A percentile compares a stretch with the other conserved stretches of the same genome.
Conservation (phyloP, 257 asterid species). For the Eucommia ulmoides region DNA sequence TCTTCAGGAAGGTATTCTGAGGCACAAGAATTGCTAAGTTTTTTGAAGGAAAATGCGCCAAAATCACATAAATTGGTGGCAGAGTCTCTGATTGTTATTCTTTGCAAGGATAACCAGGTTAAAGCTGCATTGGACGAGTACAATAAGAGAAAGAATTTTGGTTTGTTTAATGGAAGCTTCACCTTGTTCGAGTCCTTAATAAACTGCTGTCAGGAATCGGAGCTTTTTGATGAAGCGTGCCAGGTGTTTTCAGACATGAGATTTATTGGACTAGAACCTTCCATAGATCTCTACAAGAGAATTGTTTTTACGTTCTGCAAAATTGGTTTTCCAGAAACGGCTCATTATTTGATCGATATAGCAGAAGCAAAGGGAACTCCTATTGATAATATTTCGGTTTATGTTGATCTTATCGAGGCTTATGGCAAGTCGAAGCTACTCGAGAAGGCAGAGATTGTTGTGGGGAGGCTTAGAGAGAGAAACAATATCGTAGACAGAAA, state of each 20-base stretch:
- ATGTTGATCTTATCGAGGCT: constrained; percentile 56
- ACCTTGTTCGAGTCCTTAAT: constrained; percentile 60
- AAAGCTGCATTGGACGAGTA: constrained; percentile 80
- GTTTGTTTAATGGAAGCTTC: constrained; percentile 26
- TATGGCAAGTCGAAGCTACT: constrained; percentile 64
- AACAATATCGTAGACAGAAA: constrained; percentile 43
- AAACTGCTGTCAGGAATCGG: constrained; percentile 47
- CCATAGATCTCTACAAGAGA: constrained; percentile 34
- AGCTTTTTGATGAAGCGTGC: constrained; percentile 62
- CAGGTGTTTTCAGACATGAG: constrained; percentile 83
- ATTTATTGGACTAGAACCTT: constrained; percentile 58
- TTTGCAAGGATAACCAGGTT: constrained; percentile 64
- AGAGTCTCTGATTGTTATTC: constrained; percentile 66
- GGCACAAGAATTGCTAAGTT: constrained; percentile 64
- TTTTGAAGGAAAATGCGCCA: constrained; percentile 43
- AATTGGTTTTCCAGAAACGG: constrained; percentile 82
- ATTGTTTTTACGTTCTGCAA: constrained; percentile 51
- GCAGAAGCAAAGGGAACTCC: constrained; percentile 44
- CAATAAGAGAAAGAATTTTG: constrained; percentile 22
- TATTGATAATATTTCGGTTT: constrained; percentile 38
- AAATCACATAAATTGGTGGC: constrained; percentile 41
- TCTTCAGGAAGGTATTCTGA: constrained; percentile 62
- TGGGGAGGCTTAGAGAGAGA: constrained; percentile 50
- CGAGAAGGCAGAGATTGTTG: constrained; percentile 64
- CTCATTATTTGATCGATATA: constrained; percentile 47